Evolutionary conservation across 2,329 filamentous ascomycete genomes (phyloP).

Genomic region (Leptographium lundbergii): DNA sequence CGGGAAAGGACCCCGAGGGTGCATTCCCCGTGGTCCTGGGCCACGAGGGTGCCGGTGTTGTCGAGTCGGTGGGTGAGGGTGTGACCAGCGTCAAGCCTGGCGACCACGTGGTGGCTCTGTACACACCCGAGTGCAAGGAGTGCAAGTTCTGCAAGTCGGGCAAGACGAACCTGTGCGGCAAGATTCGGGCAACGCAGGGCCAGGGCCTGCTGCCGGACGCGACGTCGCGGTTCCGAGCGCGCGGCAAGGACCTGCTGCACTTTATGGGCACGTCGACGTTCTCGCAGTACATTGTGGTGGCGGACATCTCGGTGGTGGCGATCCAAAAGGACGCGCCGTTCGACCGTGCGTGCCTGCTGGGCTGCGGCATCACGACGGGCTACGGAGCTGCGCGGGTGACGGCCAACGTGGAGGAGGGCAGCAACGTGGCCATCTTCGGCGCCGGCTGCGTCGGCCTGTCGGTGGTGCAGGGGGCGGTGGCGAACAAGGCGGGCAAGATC

Average conservation of each 20-base stretch:
- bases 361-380: conserved; percentile 96
- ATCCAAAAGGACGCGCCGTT: conserved; percentile 84
- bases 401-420: conserved; percentile 79
- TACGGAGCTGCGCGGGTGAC: conserved; percentile 94
- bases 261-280: conserved; percentile 99
- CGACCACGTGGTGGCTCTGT: conserved; percentile 80
- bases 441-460: conserved; percentile 92
- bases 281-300: conserved; percentile 96
- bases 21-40: conserved; percentile 82
- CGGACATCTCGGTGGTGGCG: conserved; percentile 89
- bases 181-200: conserved; percentile 95
- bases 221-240: conserved; percentile 86
- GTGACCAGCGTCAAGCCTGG: conserved; percentile 88
- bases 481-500: conserved; percentile 67
- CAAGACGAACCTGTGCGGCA: conserved; percentile 98
- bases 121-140: conserved; percentile 91
- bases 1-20: conserved; percentile 93
- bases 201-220: conserved; percentile 96
- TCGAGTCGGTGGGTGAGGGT: conserved; percentile 83
- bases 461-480: conserved; percentile 86
- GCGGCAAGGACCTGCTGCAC: conserved; percentile 89
- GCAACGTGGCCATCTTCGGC: conserved; percentile 84
- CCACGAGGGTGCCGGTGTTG: conserved; percentile 83
- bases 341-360: conserved; percentile 90
- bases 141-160: conserved; percentile 99